Base-by-base conservation (phyloP, 192 early-diverging fungal genomes). In the Coemansia sp. region DNA sequence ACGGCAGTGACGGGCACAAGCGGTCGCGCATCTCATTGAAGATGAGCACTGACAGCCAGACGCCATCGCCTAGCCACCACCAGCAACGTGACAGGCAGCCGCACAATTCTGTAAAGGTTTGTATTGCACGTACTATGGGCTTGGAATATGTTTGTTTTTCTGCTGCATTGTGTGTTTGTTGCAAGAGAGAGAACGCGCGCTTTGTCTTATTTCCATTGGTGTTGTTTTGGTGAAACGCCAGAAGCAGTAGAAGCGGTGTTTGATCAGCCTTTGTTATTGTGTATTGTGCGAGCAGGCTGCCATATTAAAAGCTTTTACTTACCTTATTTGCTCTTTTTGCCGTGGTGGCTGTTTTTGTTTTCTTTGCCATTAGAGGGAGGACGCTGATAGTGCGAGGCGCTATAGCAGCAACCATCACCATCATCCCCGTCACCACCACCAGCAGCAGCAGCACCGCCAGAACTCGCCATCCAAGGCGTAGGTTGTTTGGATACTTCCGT, bases 1-100 rank as follows among this genome's bases (percentile, higher is more conserved):
- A n/a, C 5, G 18, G n/a, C 9, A 39, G 20, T 33, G 26, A 18
- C 30, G 56, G 38, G 26, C 20, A 46, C 56, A 71, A 65, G 65
- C 75, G 75, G 60, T 51, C 75, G 58, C 75, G 75, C 39, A 71
- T 77, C 34, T 67, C 68, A 61, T 55, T 76, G 12, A 76, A 76
- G 55, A 62, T 56, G 52, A 73, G 71, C 66, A 61, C 63, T 38
- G 61, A 64, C 18, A 33, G 60, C 39, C 62, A 41, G 33, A 24
- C 48, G 38, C 56, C 60, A 15, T 58, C 56, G 49, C 71, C 65
- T 23, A 60, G 51, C 26, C 65, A 59, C 24, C 48, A 20, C 23
- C 49, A 51, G 33, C 63, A 52, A 21, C 34, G 33, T 30, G 52
- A 49, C 59, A 46, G 60, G 20, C 60, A 33, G 60, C 33, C 51